These are phyloP conservation scores for Fusarium brevicatenulatum DNA, from an alignment of 2,329 filamentous ascomycete genomes.

Conservation along the genomic window DNA sequence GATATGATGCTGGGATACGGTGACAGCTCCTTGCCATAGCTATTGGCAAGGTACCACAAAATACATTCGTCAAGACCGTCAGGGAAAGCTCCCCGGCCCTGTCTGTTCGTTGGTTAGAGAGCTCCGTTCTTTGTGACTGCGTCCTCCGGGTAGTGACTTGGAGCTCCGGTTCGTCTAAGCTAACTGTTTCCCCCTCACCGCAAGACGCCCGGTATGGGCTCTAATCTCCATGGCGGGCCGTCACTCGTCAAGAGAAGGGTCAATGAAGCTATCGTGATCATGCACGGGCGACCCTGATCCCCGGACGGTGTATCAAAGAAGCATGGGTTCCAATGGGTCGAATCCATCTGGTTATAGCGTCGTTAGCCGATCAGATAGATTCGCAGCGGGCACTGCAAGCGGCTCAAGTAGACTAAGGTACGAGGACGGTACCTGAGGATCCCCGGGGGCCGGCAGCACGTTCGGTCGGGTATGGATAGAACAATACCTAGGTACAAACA, in stretches of 20 bases:
- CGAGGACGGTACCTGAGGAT: constrained; percentile 27
- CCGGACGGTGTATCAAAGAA: constrained; percentile 23
- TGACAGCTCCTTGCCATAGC: constrained; percentile 11
- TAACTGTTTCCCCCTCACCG: constrained; percentile 27
- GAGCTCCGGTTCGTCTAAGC: constrained; percentile 26
- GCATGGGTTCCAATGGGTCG: constrained; percentile 12
- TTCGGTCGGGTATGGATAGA: constrained; percentile 35
- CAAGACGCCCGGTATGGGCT: constrained; percentile 33
- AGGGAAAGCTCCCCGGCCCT: neutral
- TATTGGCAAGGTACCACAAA: constrained; percentile 5
- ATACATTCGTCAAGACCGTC: neutral
- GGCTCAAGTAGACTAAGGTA: constrained; percentile 16
- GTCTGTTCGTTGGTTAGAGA: neutral
- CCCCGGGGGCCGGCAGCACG: constrained; percentile 25
- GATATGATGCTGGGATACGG: constrained; percentile 18
- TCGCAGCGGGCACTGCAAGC: neutral
- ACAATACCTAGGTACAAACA: constrained; percentile 22
- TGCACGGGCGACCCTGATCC: constrained; percentile 41
- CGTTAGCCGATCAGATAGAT: constrained; percentile 4
- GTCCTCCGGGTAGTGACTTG: constrained; percentile 21
- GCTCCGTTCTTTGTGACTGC: constrained; percentile 4
- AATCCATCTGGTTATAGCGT: constrained; percentile 14
- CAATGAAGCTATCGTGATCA: constrained; percentile 43
- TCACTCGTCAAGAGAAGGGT: constrained; percentile 30
- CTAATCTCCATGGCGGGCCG: constrained; percentile 21